phyloP scores from a whole-genome alignment of 2,329 filamentous ascomycete species.

The Talaromyces sp. region DNA sequence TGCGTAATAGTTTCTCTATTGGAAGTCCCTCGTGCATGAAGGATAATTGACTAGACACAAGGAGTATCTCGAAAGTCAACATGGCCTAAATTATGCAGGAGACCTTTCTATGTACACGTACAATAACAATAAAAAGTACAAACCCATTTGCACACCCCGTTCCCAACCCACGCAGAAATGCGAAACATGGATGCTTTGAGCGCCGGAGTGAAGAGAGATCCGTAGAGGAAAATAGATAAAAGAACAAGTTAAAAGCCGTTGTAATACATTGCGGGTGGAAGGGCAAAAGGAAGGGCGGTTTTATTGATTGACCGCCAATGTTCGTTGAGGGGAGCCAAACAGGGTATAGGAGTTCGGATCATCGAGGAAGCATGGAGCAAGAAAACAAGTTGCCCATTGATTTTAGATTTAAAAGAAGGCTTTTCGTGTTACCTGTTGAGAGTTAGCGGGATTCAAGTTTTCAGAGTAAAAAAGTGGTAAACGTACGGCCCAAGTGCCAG shows the following conservation, averaged over 20 bases:
- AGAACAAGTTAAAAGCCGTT: slow-evolving; percentile 32
- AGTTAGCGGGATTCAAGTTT: slow-evolving; percentile 11
- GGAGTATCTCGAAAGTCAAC: slow-evolving; percentile 28
- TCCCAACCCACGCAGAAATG: slow-evolving; percentile 45
- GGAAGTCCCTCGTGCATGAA: slow-evolving; percentile 35
- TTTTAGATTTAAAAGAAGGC: slow-evolving; percentile 48
- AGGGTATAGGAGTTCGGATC: slow-evolving; percentile 29
- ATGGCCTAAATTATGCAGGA: slow-evolving; percentile 33
- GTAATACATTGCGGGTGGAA: slow-evolving; percentile 42
- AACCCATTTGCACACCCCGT: slow-evolving; percentile 45
- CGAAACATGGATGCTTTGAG: slow-evolving; percentile 43
- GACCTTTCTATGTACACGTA: slow-evolving; percentile 49
- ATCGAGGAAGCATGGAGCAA: slow-evolving; percentile 15
- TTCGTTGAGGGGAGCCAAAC: slow-evolving; percentile 30
- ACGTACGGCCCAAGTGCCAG: slow-evolving; percentile 89
- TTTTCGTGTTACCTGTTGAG: slow-evolving; percentile 53
- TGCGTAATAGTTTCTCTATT: slow-evolving; percentile 28
- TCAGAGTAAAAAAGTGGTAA: slow-evolving; percentile 3
- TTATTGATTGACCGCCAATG: slow-evolving; percentile 27
- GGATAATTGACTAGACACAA: slow-evolving; percentile 30
- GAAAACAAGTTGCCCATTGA: slow-evolving; percentile 16
- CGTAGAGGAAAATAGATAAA: slow-evolving; percentile 28
- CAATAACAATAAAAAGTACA: slow-evolving; percentile 38
- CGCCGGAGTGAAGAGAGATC: slow-evolving; percentile 49
- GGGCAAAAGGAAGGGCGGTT: slow-evolving; percentile 29